These are phyloP conservation scores for Globisporangium abappressorium DNA, from an alignment of 352 stramenopile genomes.

Conservation along the genomic window DNA sequence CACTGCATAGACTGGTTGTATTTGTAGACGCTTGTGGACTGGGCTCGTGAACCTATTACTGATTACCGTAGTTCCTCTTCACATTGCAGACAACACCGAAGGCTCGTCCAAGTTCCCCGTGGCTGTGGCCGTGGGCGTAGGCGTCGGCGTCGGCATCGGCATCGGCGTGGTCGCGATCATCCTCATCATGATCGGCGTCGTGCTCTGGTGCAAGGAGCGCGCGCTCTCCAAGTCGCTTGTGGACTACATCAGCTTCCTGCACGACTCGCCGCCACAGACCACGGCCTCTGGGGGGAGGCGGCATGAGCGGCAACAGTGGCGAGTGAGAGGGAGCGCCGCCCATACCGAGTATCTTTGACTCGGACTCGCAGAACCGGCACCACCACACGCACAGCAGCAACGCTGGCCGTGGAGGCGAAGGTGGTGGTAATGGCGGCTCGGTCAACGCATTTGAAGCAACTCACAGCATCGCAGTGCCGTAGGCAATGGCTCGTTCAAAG, in stretches of 20 bases:
- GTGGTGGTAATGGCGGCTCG: not conserved
- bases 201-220: slow-evolving; percentile 4
- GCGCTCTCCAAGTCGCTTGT: slow-evolving; percentile 1
- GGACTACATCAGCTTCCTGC: slow-evolving; percentile 2
- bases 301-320: not conserved
- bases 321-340: not conserved
- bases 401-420: not conserved
- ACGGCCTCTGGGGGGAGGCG: not conserved
- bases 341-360: not conserved
- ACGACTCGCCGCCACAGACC: not conserved
- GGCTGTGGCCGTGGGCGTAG: not conserved
- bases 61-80: not conserved
- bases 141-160: slow-evolving; percentile 3
- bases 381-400: not conserved
- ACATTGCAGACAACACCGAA: not conserved
- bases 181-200: not conserved
- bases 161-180: not conserved
- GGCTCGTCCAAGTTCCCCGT: not conserved
- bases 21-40: not conserved
- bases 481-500: not conserved
- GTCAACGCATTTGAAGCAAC: not conserved
- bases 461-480: not conserved
- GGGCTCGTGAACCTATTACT: not conserved
- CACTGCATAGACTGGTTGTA: not conserved
- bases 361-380: not conserved